Evolutionary conservation across 2,329 filamentous ascomycete species (phyloP).

Genomic region (Elsinoe ampelina): DNA sequence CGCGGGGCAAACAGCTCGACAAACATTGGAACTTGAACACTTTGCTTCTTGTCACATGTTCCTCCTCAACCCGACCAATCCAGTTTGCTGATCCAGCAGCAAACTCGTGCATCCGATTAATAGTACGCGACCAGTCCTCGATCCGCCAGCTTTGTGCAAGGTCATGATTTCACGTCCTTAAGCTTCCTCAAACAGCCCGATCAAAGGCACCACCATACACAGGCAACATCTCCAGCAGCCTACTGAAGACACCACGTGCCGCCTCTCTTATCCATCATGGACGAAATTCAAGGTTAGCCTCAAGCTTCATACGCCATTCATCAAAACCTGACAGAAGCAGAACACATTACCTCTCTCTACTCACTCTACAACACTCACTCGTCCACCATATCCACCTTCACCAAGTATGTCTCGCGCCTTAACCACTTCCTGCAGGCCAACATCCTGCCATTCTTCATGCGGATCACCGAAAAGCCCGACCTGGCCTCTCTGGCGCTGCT

Average conservation of each 20-base stretch:
- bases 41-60: neutral
- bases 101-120: too few species aligned
- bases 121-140: too few species aligned
- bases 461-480: constrained; percentile 32
- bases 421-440: constrained; percentile 18
- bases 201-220: too few species aligned
- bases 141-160: neutral
- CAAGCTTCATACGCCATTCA: too few species aligned
- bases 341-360: constrained; percentile 12
- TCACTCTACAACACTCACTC: constrained; percentile 11
- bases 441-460: constrained; percentile 23
- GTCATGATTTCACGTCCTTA: neutral
- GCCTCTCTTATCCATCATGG: neutral
- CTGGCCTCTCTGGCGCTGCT: constrained; percentile 47
- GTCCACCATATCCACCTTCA: constrained; percentile 5
- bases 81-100: too few species aligned
- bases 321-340: neutral
- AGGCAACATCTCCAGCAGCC: too few species aligned
- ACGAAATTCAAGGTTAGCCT: constrained; percentile 2
- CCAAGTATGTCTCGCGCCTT: constrained; percentile 3
- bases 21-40: neutral
- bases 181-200: neutral
- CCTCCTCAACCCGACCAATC: neutral
- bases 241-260: neutral
- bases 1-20: neutral